These are phyloP conservation scores for Fusarium albosuccineum DNA, from an alignment of 2,329 filamentous ascomycete species.

Conservation along the genomic window DNA sequence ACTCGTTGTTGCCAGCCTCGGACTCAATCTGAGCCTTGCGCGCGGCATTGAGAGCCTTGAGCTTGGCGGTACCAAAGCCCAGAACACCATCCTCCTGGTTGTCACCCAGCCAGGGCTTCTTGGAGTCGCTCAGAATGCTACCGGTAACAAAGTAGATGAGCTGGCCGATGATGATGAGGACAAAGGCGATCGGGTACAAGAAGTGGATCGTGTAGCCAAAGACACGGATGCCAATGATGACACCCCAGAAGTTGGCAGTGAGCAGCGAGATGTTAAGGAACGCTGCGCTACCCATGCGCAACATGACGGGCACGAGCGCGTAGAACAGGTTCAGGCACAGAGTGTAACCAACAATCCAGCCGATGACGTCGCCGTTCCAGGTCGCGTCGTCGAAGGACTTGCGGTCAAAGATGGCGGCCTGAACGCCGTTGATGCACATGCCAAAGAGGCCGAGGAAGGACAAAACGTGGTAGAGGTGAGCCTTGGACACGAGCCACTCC, in stretches of 20 bases:
- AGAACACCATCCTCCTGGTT: conserved; percentile 85
- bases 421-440: conserved; percentile 90
- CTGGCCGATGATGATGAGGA: conserved; percentile 88
- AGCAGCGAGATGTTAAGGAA: conserved; percentile 97
- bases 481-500: conserved; percentile 90
- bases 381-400: conserved; percentile 72
- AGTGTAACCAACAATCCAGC: conserved; percentile 92
- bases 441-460: conserved; percentile 91
- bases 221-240: conserved; percentile 89
- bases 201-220: conserved; percentile 86
- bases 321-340: conserved; percentile 88
- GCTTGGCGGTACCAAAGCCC: conserved; percentile 88
- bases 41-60: conserved; percentile 74
- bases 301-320: conserved; percentile 84
- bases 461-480: conserved; percentile 92
- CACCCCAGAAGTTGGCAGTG: conserved; percentile 97
- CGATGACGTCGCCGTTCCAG: conserved; percentile 77
- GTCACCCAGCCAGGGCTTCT: conserved; percentile 94
- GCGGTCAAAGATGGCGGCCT: conserved; percentile 93
- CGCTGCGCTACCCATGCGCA: conserved; percentile 90
- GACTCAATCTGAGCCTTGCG: conserved; percentile 54
- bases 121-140: conserved; percentile 84
- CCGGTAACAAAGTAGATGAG: conserved; percentile 90
- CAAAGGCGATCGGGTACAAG: conserved; percentile 96
- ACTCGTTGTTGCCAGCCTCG: conserved; percentile 39